Conservation (phyloP, 2,329 filamentous ascomycete species). For the Penicillium sp. region DNA sequence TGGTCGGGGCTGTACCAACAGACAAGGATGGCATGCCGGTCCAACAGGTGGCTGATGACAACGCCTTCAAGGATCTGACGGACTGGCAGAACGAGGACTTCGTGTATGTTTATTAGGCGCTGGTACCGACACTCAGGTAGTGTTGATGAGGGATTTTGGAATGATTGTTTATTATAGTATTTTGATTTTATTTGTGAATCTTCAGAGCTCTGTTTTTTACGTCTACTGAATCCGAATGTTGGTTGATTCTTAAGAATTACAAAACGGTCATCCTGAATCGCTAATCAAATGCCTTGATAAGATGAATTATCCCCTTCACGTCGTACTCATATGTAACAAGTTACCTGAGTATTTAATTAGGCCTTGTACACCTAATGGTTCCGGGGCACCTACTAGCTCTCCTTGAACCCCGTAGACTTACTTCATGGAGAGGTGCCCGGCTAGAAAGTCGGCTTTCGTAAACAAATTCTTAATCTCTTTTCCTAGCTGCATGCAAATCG, state of each 20-base stretch:
- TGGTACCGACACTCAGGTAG: background rate
- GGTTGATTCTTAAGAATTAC: no score
- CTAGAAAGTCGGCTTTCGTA: background rate
- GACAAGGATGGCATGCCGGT: conserved; percentile 32
- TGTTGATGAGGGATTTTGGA: background rate
- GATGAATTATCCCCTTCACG: no score
- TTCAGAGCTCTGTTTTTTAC: background rate
- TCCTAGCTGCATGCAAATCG: background rate
- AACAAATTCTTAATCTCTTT: background rate
- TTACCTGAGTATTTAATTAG: background rate
- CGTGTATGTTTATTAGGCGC: conserved; percentile 55
- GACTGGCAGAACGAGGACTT: conserved; percentile 66
- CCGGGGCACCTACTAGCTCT: no score
- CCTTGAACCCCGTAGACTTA: background rate
- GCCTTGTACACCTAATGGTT: no score
- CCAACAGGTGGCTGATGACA: conserved; percentile 41
- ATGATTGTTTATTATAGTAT: background rate
- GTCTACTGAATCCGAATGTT: no score
- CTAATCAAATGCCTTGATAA: no score
- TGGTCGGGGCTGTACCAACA: conserved; percentile 24
- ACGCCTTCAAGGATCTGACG: conserved; percentile 60
- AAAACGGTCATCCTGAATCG: no score
- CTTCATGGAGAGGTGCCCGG: background rate
- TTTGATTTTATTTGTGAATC: background rate
- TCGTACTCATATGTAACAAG: no score